Conservation (phyloP, 2,329 filamentous ascomycete species). For the Neoascochyta sp. region DNA sequence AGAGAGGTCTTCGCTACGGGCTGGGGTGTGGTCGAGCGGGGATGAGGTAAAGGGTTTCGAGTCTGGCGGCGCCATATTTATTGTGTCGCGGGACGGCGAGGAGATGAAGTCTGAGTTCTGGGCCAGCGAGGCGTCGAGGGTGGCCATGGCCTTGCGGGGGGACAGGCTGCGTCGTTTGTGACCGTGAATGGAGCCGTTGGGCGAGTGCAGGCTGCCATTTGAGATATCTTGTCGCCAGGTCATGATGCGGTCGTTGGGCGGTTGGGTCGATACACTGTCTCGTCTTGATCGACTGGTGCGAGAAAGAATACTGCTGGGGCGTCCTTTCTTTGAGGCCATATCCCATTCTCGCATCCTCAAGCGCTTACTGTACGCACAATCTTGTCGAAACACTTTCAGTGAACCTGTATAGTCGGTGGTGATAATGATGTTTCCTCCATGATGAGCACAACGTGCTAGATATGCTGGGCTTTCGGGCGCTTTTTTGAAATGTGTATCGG, state of each 20-base stretch:
- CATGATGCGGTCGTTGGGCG: conserved; percentile 72
- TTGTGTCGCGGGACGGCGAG: conserved; percentile 9
- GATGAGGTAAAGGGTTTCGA: conserved; percentile 22
- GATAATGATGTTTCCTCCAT: conserved; percentile 83
- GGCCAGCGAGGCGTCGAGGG: too few species aligned
- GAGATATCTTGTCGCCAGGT: conserved; percentile 76
- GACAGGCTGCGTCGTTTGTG: conserved; percentile 45
- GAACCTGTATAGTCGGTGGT: conserved; percentile 83
- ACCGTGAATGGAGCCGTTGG: conserved; percentile 16
- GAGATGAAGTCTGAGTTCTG: too few species aligned
- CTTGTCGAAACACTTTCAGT: conserved; percentile 93
- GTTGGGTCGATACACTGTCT: conserved; percentile 47
- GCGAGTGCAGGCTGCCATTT: conserved; percentile 49
- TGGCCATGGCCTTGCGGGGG: conserved; percentile 44
- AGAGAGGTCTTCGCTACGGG: conserved; percentile 11
- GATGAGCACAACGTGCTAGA: conserved; percentile 69
- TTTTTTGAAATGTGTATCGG: conserved; percentile 34
- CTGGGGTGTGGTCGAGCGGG: conserved; percentile 12
- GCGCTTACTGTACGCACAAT: conserved; percentile 81
- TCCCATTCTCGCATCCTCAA: conserved; percentile 63
- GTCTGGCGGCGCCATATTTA: conserved; percentile 11
- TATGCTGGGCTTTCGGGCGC: conserved; percentile 71
- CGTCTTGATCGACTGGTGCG: conserved; percentile 49
- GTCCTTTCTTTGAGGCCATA: conserved; percentile 55
- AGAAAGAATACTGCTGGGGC: conserved; percentile 54